Evolutionary conservation across 805 yeast species (phyloP).

Genomic region (Scheffersomyces spartinae): DNA sequence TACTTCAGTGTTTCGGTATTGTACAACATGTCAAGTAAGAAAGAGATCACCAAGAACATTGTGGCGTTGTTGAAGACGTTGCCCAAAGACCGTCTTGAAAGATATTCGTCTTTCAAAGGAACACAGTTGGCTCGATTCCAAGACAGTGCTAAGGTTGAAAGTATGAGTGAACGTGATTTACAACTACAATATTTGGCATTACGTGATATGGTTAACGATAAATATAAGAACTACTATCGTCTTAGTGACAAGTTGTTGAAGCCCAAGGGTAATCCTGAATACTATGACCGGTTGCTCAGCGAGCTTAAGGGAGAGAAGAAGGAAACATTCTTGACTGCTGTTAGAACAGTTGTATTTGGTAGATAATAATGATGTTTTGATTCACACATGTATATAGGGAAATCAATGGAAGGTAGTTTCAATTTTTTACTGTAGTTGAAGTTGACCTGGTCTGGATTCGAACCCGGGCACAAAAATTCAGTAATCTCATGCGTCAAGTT

Average conservation of each 20-base stretch:
- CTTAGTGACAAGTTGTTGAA: slow-evolving; percentile 52
- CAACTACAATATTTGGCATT: slow-evolving; percentile 49
- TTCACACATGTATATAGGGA: no score
- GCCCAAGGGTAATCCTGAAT: slow-evolving; percentile 81
- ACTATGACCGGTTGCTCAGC: slow-evolving; percentile 57
- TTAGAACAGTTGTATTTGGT: slow-evolving; percentile 70
- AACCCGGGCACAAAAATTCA: no score
- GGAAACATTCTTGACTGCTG: slow-evolving; percentile 53
- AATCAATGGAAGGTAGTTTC: no score
- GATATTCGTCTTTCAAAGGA: slow-evolving; percentile 59
- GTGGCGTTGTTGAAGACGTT: slow-evolving; percentile 46
- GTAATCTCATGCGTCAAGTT: no score
- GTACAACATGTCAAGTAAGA: no score
- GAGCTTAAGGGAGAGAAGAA: slow-evolving; percentile 64
- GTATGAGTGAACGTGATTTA: slow-evolving; percentile 34
- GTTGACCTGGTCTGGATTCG: no score
- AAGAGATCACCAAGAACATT: slow-evolving; percentile 45
- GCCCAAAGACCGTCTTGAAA: slow-evolving; percentile 60
- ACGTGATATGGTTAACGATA: slow-evolving; percentile 44
- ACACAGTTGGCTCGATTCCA: slow-evolving; percentile 39
- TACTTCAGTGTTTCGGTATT: no score
- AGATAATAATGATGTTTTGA: slow-evolving; percentile 36
- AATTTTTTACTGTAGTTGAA: no score
- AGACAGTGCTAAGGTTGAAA: slow-evolving; percentile 24
- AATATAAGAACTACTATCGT: slow-evolving; percentile 51